Evolutionary conservation across 495 filamentous ascomycete species (phyloP), one percentile per base, ranked within the genome.

Genomic region (Cetradonia linearis): DNA sequence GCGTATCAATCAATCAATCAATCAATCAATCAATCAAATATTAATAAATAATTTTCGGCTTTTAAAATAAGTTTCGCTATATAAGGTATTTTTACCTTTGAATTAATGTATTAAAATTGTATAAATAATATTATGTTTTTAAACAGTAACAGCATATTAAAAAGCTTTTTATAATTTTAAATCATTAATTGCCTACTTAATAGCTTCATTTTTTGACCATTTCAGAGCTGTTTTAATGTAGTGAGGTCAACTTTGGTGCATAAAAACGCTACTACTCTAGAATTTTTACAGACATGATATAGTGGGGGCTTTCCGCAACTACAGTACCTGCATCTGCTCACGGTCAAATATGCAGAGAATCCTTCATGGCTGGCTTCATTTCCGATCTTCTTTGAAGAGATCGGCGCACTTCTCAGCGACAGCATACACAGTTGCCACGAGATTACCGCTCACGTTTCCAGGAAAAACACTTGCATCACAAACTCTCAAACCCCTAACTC

Each of bases 391-490:
- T 61, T 70, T 72, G 55, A 76, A 71, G n/a, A 72, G 40, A 53
- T 74, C 73, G n/a, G 73, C 67, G 54, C 75, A 80, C 68, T 74
- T 77, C 64, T 85, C 82, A 1, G 81, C 82, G 61, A 86, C 67
- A 0, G 79, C 81, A 66, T 85, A 85, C 8, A 83, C 68, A 1
- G 76, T 77, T 9, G 74, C 69, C 37, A 73, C 74, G 42, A 79
- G 68, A 69, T 84, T 80, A 0, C 75, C 76, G 23, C 73, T 72
- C 6, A 81, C 71, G 38, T 82, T 73, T 52, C 84, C 63, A 5
- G 83, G 83, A 27, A 84, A 68, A n/a, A 85, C 67, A 34, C 77
- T 79, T 11, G 80, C 80, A 66, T 83, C 80, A 1, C 79, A 70
- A 1, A 82, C 72, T 9, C 79, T 72, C 27, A 83, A 57, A 61